phyloP scores from a whole-genome alignment of 2,329 filamentous ascomycete species.

The Diaporthe citrichinensis region DNA sequence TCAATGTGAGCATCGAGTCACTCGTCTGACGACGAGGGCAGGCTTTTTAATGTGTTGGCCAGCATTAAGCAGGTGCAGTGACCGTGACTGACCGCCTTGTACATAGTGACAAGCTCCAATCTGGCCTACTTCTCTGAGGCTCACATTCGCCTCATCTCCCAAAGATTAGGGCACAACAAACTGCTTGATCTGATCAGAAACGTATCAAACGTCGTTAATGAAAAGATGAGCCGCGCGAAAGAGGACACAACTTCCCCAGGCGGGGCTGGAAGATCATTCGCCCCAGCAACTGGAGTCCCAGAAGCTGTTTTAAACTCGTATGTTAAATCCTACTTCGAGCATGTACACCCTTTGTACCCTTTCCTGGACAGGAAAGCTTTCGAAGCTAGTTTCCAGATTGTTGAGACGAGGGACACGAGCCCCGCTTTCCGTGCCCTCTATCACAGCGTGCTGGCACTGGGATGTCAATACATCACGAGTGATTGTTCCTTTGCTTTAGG shows the following conservation, averaged over 20 bases:
- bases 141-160: neutral
- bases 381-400: neutral
- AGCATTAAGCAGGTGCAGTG: too few species aligned
- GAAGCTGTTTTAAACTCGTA: neutral
- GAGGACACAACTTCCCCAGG: neutral
- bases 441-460: conserved; percentile 8
- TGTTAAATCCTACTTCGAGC: neutral
- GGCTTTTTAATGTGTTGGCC: neutral
- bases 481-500: neutral
- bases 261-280: neutral
- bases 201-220: neutral
- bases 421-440: conserved; percentile 3
- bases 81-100: neutral
- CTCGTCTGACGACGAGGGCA: neutral
- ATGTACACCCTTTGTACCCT: conserved; percentile 12
- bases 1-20: neutral
- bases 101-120: conserved; percentile 15
- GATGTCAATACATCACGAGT: neutral
- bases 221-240: neutral
- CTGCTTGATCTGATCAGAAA: neutral
- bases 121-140: conserved; percentile 9
- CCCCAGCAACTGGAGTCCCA: neutral
- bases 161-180: neutral
- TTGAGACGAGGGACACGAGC: neutral
- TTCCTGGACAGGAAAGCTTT: neutral